A percentile compares a stretch with the other conserved stretches of the same genome.
phyloP scores from a whole-genome alignment of 2,329 filamentous ascomycete species.

The Fusarium compactum region DNA sequence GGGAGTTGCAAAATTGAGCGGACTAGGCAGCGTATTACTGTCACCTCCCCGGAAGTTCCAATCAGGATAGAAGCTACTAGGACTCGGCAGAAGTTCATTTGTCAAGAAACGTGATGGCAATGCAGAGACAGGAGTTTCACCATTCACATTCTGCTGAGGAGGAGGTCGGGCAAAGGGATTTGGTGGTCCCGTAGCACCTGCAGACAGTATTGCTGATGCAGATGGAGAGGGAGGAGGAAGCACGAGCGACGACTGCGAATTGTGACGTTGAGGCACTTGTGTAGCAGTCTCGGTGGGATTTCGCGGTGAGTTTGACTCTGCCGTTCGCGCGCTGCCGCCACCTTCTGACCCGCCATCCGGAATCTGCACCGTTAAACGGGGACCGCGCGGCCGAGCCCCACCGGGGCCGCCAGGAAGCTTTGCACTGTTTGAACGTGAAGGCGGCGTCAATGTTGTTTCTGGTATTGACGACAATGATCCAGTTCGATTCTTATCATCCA shows the following conservation, averaged over 20 bases:
- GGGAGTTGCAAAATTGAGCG: constrained; percentile 92
- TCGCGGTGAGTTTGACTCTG: constrained; percentile 74
- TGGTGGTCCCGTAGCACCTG: constrained; percentile 89
- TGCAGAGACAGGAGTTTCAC: constrained; percentile 86
- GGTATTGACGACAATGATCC: constrained; percentile 72
- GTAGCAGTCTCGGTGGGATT: constrained; percentile 70
- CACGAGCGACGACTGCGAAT: constrained; percentile 77
- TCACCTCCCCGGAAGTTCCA: constrained; percentile 83
- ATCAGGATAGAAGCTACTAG: constrained; percentile 91
- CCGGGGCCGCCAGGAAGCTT: constrained; percentile 66
- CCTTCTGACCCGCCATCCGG: constrained; percentile 88
- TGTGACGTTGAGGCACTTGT: constrained; percentile 63
- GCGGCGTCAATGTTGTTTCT: constrained; percentile 74
- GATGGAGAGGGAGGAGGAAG: constrained; percentile 94
- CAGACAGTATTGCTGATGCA: constrained; percentile 85
- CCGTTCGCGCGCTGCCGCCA: constrained; percentile 72
- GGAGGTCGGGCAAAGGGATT: constrained; percentile 94
- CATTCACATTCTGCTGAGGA: constrained; percentile 73
- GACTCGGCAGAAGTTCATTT: constrained; percentile 88
- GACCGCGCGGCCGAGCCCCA: constrained; percentile 78
- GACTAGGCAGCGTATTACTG: constrained; percentile 89
- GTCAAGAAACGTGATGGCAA: constrained; percentile 91
- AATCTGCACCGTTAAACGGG: constrained; percentile 92
- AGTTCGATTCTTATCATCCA: constrained; percentile 60
- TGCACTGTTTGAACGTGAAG: constrained; percentile 82